Conservation (phyloP, 2,329 filamentous ascomycete genomes). For the Zasmidium angulare region DNA sequence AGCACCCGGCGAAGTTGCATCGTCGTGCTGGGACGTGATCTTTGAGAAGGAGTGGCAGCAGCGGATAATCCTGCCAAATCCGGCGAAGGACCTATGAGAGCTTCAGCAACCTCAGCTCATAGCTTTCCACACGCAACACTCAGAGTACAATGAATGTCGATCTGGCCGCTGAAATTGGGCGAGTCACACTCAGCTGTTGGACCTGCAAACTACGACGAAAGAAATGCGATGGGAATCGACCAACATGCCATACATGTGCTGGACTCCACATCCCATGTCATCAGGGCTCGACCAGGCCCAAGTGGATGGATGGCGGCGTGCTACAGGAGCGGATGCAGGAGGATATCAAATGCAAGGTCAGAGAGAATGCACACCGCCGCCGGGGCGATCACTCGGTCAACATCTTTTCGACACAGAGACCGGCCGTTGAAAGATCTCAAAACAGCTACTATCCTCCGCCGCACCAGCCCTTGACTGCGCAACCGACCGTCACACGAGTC, state of each 20-base stretch:
- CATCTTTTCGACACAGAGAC: not conserved
- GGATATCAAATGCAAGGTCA: not conserved
- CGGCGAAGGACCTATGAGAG: too few relatives aligned
- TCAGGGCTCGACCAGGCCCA: not conserved
- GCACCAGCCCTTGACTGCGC: too few relatives aligned
- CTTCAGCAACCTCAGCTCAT: too few relatives aligned
- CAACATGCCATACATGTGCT: not conserved
- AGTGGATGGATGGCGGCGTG: constrained; percentile 1
- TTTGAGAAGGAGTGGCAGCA: too few relatives aligned
- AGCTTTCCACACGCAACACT: too few relatives aligned
- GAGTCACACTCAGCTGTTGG: not conserved
- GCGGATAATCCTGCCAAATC: too few relatives aligned
- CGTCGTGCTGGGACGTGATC: too few relatives aligned
- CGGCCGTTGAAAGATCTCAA: not conserved
- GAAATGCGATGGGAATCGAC: not conserved
- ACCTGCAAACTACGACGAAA: not conserved
- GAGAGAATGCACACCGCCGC: not conserved
- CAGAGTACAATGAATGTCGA: too few relatives aligned
- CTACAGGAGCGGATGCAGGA: not conserved
- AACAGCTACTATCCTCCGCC: too few relatives aligned
- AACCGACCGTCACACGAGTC: too few relatives aligned
- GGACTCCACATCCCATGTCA: not conserved
- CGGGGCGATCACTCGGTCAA: not conserved
- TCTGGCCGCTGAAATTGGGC: too few relatives aligned
- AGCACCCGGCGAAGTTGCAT: too few relatives aligned